Base-by-base conservation (phyloP, 192 early-diverging fungal species). In the Backusella tarrabulga region DNA sequence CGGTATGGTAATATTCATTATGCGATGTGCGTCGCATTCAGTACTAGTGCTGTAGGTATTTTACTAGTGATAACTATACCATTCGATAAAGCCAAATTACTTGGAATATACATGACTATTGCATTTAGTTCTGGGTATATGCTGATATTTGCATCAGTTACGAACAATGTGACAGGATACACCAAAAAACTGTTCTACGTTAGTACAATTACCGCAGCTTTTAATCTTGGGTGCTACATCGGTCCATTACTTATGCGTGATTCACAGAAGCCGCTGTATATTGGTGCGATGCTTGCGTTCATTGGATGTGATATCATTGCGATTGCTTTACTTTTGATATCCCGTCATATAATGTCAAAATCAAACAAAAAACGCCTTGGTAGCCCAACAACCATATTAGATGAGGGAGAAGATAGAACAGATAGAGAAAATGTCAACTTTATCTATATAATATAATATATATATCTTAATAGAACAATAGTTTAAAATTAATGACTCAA, bases 211-310 rank as follows among this genome's bases (percentile, higher is more conserved):
- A 70, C 68, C n/a, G 34, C 75, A 9, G 70, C 72, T 11, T 74
- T 70, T 50, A 77, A 71, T 14, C 60, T 76, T 26, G 79, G 79
- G 2, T 73, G 67, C 38, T 67, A 73, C 26, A 35, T 76, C 34
- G 79, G 75, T 11, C 79, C 79, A 21, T 40, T 72, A 15, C 36
- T 80, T 6, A 80, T 80, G 79, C 32, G 52, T 26, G 34, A 54
- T 23, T 67, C 42, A 38, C 63, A 80, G 44, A 54, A 68, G 5
- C 79, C 79, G 34, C 1, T 29, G 1, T 80, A 80, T 40, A 68
- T 74, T 9, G 72, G 75, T 56, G 72, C 75, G 26, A 67, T 77
- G 67, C 2, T 77, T 0, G 40, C 50, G 32, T 81, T 56, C 67
- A 77, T 74, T 6, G 71, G 26, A 9, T 56, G 66, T 15, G 77